Percentiles rank a stretch among this genome's conserved stretches.
phyloP scores from a whole-genome alignment of 768 basidiomycete genomes.

The Naganishia vishniacii region DNA sequence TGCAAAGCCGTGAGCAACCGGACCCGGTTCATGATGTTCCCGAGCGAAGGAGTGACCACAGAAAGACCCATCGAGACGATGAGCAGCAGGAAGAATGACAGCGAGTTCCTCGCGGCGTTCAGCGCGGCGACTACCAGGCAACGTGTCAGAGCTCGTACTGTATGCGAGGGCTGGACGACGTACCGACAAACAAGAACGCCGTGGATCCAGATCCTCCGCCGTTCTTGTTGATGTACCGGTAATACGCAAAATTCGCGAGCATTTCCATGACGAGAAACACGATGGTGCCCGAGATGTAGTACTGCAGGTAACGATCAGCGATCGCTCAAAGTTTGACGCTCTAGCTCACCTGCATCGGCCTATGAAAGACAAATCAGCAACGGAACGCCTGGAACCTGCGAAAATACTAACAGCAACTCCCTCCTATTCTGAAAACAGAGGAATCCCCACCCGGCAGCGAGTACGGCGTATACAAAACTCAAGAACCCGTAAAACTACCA shows the following conservation, averaged over 20 bases:
- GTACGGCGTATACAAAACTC: slow-evolving; percentile 67
- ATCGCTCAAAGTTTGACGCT: neutral
- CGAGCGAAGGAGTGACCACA: slow-evolving; percentile 83
- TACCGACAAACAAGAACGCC: slow-evolving; percentile 87
- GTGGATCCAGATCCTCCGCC: slow-evolving; percentile 51
- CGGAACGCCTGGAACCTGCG: neutral
- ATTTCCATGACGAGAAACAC: slow-evolving; percentile 86
- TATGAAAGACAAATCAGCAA: neutral
- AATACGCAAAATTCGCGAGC: slow-evolving; percentile 87
- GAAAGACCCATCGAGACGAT: slow-evolving; percentile 87
- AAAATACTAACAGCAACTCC: slow-evolving; percentile 72
- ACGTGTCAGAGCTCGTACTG: too few relatives aligned
- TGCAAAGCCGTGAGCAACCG: slow-evolving; percentile 75
- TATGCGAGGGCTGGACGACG: slow-evolving; percentile 47
- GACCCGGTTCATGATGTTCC: slow-evolving; percentile 74
- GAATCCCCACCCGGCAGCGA: slow-evolving; percentile 73
- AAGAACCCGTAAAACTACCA: slow-evolving; percentile 77
- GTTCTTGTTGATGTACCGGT: slow-evolving; percentile 75
- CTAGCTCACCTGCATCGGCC: neutral
- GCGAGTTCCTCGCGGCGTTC: slow-evolving; percentile 83
- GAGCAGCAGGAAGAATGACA: slow-evolving; percentile 90
- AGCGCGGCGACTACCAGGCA: slow-evolving; percentile 69
- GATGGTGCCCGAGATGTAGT: slow-evolving; percentile 84
- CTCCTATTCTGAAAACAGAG: slow-evolving; percentile 72
- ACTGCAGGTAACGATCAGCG: slow-evolving; percentile 52